These are phyloP conservation scores for Trichoderma arundinaceum DNA, from an alignment of 2,329 filamentous ascomycete species.

Conservation along the genomic window DNA sequence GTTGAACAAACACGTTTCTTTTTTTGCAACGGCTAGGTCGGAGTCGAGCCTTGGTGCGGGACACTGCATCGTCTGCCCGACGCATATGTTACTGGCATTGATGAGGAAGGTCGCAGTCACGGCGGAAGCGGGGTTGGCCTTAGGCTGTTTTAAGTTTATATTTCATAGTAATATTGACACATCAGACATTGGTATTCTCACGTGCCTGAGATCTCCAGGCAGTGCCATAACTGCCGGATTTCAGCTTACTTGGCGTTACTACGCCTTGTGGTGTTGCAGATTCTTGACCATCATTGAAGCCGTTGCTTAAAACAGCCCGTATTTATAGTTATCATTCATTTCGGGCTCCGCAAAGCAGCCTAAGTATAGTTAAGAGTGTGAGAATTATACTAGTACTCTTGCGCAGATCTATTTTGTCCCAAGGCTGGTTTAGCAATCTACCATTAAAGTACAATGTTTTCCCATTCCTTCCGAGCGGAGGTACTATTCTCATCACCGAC, in stretches of 20 bases:
- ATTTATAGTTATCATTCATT: background rate
- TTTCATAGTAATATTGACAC: background rate
- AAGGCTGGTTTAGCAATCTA: too few relatives aligned
- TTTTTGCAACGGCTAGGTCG: background rate
- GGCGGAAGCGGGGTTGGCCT: background rate
- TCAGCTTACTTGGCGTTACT: constrained; percentile 3
- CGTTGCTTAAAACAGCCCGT: background rate
- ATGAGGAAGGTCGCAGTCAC: constrained; percentile 13
- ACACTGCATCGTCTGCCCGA: background rate
- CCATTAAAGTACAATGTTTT: background rate
- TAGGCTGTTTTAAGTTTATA: background rate
- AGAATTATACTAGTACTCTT: too few relatives aligned
- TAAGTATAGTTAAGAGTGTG: background rate
- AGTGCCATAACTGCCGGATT: constrained; percentile 2
- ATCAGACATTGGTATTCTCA: background rate
- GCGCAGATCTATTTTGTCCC: too few relatives aligned
- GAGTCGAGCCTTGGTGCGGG: background rate
- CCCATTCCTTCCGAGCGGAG: too few relatives aligned
- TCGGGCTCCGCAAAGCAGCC: background rate
- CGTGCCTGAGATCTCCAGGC: background rate
- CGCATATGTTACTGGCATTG: background rate
- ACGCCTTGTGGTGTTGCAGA: background rate
- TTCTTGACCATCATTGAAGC: background rate
- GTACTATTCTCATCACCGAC: background rate
- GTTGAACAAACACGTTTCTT: too few relatives aligned